Evolutionary conservation across 192 early-diverging fungal species (phyloP).

Genomic region (Podila minutissima): DNA sequence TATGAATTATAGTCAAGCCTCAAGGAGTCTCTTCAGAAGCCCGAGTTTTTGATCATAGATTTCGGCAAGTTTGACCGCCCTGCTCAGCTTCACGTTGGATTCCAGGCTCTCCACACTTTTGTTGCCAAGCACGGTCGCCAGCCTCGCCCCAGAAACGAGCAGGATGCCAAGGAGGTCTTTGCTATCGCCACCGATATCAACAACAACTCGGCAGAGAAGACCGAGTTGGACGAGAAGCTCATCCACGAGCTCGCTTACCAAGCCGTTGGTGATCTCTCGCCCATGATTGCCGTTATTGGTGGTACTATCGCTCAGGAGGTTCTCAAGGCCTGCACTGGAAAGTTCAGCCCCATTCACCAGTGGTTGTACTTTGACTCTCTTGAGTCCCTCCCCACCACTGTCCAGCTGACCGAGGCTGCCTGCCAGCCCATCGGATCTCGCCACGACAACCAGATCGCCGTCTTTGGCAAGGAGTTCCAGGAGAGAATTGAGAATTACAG

Average conservation of each 20-base stretch:
- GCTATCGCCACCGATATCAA: constrained; percentile 80
- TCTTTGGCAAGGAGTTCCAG: constrained; percentile 95
- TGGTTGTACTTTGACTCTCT: constrained; percentile 98
- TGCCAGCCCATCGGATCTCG: constrained; percentile 87
- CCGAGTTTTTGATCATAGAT: constrained; percentile 90
- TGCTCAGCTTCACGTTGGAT: constrained; percentile 88
- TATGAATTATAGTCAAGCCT: constrained; percentile 64
- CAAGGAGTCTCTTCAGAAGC: constrained; percentile 77
- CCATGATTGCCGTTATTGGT: constrained; percentile 97
- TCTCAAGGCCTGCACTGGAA: constrained; percentile 97
- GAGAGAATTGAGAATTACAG: constrained; percentile 84
- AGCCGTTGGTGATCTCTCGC: constrained; percentile 90
- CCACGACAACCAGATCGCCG: constrained; percentile 96
- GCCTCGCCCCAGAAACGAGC: constrained; percentile 88
- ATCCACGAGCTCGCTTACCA: constrained; percentile 89
- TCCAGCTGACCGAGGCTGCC: constrained; percentile 71
- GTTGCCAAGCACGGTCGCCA: constrained; percentile 69
- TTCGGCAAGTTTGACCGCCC: constrained; percentile 99
- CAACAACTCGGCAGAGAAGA: constrained; percentile 70
- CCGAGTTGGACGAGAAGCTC: constrained; percentile 86
- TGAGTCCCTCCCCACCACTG: constrained; percentile 88
- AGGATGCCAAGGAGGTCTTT: constrained; percentile 87
- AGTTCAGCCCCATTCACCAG: constrained; percentile 93
- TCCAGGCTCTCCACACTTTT: constrained; percentile 94
- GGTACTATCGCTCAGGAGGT: constrained; percentile 98